Conservation (phyloP, 2,329 filamentous ascomycete genomes). For the Fusarium hainanense region DNA sequence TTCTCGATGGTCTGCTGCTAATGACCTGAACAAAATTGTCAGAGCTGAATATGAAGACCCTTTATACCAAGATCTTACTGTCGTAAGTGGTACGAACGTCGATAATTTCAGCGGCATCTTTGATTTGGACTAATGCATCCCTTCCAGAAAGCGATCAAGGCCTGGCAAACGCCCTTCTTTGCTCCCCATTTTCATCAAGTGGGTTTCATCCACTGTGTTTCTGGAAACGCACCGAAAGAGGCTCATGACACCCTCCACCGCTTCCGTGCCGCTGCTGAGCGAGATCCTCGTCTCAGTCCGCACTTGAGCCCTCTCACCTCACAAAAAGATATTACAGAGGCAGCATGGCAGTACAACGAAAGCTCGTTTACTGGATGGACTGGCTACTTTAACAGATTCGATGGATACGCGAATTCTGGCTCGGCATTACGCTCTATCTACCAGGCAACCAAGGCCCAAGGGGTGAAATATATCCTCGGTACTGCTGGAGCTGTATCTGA, state of each 20-base stretch:
- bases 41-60: conserved; percentile 68
- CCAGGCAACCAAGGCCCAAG: conserved; percentile 50
- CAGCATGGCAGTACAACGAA: conserved; percentile 61
- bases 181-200: conserved; percentile 61
- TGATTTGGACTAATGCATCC: too few species aligned
- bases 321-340: conserved; percentile 53
- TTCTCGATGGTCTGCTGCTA: conserved; percentile 63
- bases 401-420: conserved; percentile 67
- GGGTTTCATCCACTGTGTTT: conserved; percentile 60
- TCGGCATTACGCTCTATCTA: conserved; percentile 63
- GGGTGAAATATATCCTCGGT: conserved; percentile 40
- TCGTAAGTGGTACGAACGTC: too few species aligned
- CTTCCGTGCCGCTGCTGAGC: conserved; percentile 54
- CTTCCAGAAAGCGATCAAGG: conserved; percentile 58
- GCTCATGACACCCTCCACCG: conserved; percentile 59
- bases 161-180: conserved; percentile 64
- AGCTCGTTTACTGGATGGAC: conserved; percentile 61
- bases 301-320: conserved; percentile 54
- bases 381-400: conserved; percentile 68
- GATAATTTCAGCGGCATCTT: too few species aligned
- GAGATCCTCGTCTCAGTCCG: conserved; percentile 53
- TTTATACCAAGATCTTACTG: conserved; percentile 65
- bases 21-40: conserved; percentile 72
- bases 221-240: conserved; percentile 59
- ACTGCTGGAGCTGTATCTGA: conserved; percentile 46